Conservation (phyloP, 768 basidiomycete genomes). For the Suillus spraguei region DNA sequence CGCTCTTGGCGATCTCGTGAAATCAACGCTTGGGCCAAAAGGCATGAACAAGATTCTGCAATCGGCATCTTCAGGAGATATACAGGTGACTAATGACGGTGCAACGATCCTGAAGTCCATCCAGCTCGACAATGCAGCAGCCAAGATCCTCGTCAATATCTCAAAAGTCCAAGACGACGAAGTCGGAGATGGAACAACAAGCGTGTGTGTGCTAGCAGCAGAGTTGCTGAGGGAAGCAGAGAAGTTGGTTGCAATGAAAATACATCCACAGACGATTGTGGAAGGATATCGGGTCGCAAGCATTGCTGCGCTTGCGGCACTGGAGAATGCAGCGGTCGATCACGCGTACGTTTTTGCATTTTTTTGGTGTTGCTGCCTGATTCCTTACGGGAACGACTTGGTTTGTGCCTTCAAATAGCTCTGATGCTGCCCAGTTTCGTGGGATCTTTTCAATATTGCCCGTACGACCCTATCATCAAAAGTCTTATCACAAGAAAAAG, state of each 20-base stretch:
- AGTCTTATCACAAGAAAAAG: constrained; percentile 95
- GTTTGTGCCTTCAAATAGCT: constrained; percentile 39
- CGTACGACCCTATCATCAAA: constrained; percentile 95
- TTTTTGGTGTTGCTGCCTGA: neutral
- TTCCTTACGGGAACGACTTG: neutral
- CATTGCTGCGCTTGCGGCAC: constrained; percentile 76
- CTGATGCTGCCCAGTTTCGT: constrained; percentile 75
- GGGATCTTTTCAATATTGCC: constrained; percentile 96
- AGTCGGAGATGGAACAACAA: constrained; percentile 94
- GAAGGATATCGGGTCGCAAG: constrained; percentile 96
- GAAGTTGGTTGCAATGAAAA: constrained; percentile 87
- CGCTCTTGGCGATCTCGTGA: constrained; percentile 97
- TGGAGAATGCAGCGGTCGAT: constrained; percentile 83
- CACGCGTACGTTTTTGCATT: constrained; percentile 59
- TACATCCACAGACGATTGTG: constrained; percentile 97
- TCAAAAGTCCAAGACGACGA: constrained; percentile 99
- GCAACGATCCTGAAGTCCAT: constrained; percentile 98
- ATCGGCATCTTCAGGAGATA: constrained; percentile 84
- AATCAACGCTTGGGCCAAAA: constrained; percentile 97
- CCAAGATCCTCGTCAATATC: constrained; percentile 99
- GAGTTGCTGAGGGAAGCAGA: constrained; percentile 95
- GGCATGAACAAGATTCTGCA: constrained; percentile 99
- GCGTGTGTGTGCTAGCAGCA: constrained; percentile 88
- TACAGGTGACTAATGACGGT: constrained; percentile 98
- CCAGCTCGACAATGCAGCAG: constrained; percentile 96